A percentile compares a stretch with the other conserved stretches of the same genome.
phyloP scores from a whole-genome alignment of 2,329 filamentous ascomycete genomes.

The Akanthomyces dipterigenus region DNA sequence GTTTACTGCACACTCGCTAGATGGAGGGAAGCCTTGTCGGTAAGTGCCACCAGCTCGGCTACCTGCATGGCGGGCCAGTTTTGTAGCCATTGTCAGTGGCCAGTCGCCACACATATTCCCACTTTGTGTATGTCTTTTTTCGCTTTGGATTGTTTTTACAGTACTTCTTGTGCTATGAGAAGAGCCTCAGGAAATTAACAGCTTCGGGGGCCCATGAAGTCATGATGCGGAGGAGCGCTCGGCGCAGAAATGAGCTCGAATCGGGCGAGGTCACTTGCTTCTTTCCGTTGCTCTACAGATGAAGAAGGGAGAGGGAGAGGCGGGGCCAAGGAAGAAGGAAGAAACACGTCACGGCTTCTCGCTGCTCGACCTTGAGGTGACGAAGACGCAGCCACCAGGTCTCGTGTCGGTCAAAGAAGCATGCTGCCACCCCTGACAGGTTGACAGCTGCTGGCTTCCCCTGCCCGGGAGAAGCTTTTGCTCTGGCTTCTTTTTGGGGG shows the following conservation, averaged over 20 bases:
- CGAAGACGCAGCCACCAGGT: background rate
- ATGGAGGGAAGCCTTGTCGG: background rate
- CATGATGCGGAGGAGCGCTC: background rate
- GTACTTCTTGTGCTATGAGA: background rate
- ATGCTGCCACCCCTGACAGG: background rate
- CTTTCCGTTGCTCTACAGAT: too few species aligned
- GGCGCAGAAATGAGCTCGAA: background rate
- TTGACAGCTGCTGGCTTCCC: background rate
- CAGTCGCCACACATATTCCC: background rate
- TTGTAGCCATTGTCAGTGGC: background rate
- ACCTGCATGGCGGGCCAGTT: background rate
- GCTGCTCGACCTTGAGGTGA: background rate
- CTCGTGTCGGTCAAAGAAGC: background rate
- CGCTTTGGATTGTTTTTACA: background rate
- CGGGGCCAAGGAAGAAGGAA: background rate
- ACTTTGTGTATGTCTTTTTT: background rate
- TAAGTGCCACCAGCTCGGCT: background rate
- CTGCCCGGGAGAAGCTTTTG: background rate
- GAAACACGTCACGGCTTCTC: background rate
- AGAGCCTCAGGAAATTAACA: background rate
- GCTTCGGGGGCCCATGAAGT: background rate
- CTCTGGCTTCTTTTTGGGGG: background rate
- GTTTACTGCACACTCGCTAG: background rate
- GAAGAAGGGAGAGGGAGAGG: background rate
- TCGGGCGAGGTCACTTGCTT: too few species aligned